Percentiles rank a stretch among this genome's conserved stretches.
Conservation (phyloP, 2,329 filamentous ascomycete species). For the Orbilia blumenaviensis region DNA sequence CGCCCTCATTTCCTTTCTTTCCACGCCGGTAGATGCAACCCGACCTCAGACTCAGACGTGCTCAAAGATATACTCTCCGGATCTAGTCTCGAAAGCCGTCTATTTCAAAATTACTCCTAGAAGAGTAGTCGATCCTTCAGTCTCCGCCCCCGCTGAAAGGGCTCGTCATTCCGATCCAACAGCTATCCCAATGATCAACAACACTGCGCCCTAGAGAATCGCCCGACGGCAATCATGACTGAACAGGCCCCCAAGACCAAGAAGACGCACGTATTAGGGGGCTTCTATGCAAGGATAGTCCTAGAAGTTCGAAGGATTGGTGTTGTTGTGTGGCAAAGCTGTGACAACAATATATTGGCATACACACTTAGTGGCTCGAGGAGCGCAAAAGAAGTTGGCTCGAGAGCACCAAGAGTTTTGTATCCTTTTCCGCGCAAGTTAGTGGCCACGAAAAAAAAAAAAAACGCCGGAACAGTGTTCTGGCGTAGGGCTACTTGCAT, state of each 20-base stretch:
- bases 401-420: background rate
- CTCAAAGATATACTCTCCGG: background rate
- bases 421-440: background rate
- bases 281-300: slow-evolving; percentile 33
- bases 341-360: background rate
- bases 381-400: background rate
- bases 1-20: background rate
- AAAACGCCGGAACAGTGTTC: background rate
- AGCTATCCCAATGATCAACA: slow-evolving; percentile 2
- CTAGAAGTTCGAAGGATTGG: background rate
- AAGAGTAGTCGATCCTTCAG: slow-evolving; percentile 15
- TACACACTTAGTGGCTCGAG: background rate
- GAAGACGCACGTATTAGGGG: slow-evolving; percentile 19
- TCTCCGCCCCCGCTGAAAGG: background rate
- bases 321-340: background rate
- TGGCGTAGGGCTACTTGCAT: background rate
- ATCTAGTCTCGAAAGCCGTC: slow-evolving; percentile 1
- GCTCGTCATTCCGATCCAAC: slow-evolving; percentile 7
- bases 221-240: slow-evolving; percentile 7
- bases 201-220: background rate
- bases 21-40: no score
- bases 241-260: slow-evolving; percentile 6
- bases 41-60: no score
- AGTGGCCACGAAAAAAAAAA: background rate
- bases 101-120: background rate